Conservation (phyloP, 2,329 filamentous ascomycete genomes). For the Cercospora sp. region DNA sequence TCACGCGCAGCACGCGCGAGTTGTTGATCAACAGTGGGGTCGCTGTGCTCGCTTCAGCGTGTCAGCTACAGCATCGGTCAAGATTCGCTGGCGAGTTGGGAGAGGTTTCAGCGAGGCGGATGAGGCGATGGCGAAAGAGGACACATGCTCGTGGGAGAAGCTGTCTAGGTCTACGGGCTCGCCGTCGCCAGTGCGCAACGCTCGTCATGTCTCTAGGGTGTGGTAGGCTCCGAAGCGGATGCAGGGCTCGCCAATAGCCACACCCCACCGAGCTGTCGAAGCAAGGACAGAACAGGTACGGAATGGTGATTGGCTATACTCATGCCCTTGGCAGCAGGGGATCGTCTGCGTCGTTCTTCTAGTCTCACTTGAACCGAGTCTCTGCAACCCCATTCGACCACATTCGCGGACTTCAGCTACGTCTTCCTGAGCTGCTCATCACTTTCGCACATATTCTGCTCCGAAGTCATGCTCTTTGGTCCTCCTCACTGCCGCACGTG, state of each 20-base stretch:
- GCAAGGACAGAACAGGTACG: slow-evolving; percentile 7
- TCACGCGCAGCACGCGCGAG: slow-evolving; percentile 5
- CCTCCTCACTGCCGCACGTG: slow-evolving; percentile 37
- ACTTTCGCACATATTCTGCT: not conserved
- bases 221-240: slow-evolving; percentile 16
- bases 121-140: not conserved
- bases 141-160: not conserved
- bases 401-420: not conserved
- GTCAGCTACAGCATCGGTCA: not conserved
- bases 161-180: slow-evolving; percentile 8
- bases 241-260: slow-evolving; percentile 17
- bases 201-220: slow-evolving; percentile 18
- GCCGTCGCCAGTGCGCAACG: slow-evolving; percentile 2
- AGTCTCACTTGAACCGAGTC: not conserved
- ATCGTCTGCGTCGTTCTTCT: not conserved
- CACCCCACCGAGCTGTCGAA: slow-evolving; percentile 7
- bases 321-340: slow-evolving; percentile 3
- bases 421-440: not conserved
- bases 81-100: not conserved
- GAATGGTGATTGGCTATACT: slow-evolving; percentile 11
- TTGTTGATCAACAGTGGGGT: slow-evolving; percentile 3
- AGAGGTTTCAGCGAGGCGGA: not conserved
- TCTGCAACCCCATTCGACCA: not conserved
- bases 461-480: slow-evolving; percentile 9
- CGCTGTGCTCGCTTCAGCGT: not conserved